These are phyloP conservation scores for Paradendryphiella salina DNA, from an alignment of 2,329 filamentous ascomycete species.

Conservation along the genomic window DNA sequence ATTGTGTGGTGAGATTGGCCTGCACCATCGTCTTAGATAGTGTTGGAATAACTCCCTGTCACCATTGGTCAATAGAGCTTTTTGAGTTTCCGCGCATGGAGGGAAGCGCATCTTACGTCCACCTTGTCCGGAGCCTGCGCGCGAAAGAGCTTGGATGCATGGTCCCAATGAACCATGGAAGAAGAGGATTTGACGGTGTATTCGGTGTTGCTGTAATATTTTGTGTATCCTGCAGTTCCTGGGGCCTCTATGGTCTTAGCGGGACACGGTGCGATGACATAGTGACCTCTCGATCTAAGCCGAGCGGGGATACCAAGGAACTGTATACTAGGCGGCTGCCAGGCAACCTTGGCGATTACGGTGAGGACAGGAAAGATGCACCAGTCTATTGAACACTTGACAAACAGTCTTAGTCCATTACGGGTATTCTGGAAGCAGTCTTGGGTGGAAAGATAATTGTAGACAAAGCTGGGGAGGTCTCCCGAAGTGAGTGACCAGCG, in stretches of 20 bases:
- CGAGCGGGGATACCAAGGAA: conserved; percentile 23
- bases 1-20: conserved; percentile 22
- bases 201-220: conserved; percentile 9
- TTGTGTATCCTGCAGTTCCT: background rate
- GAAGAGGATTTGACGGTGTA: conserved; percentile 17
- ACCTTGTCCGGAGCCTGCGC: conserved; percentile 16
- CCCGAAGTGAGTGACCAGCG: conserved; percentile 33
- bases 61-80: background rate
- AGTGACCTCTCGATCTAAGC: conserved; percentile 20
- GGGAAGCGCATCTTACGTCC: background rate
- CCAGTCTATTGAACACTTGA: conserved; percentile 17
- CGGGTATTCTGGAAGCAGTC: conserved; percentile 37
- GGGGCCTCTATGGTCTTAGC: background rate
- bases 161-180: conserved; percentile 27
- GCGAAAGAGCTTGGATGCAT: conserved; percentile 23
- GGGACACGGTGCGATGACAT: conserved; percentile 26
- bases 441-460: conserved; percentile 39
- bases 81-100: background rate
- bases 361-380: conserved; percentile 8
- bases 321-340: conserved; percentile 26
- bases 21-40: conserved; percentile 20
- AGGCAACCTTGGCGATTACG: conserved; percentile 25
- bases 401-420: conserved; percentile 18
- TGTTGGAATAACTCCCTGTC: background rate
- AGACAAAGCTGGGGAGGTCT: conserved; percentile 32